phyloP scores from a whole-genome alignment of 2,329 filamentous ascomycete species.

The Xylariaceae sp. region DNA sequence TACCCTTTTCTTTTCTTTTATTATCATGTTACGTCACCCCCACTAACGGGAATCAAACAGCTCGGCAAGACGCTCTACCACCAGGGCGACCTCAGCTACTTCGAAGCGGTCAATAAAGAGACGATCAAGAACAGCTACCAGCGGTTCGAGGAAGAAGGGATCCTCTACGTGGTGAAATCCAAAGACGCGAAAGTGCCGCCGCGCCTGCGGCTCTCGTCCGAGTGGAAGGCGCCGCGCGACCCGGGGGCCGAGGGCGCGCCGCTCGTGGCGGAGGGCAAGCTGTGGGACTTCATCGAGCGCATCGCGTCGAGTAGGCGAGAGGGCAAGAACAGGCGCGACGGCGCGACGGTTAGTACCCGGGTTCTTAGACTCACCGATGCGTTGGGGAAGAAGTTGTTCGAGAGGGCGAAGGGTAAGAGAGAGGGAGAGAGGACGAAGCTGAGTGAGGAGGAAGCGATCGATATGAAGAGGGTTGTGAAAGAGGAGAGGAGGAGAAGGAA shows the following conservation, averaged over 20 bases:
- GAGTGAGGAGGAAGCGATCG: constrained; percentile 45
- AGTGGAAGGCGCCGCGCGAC: constrained; percentile 70
- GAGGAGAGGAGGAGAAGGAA: constrained; percentile 44
- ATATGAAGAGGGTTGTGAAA: constrained; percentile 38
- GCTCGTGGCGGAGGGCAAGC: constrained; percentile 63
- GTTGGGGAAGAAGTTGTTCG: constrained; percentile 66
- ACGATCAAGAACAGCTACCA: constrained; percentile 90
- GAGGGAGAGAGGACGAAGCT: constrained; percentile 38
- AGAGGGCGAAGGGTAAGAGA: constrained; percentile 39
- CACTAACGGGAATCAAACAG: constrained; percentile 35
- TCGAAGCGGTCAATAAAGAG: constrained; percentile 97
- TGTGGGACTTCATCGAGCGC: constrained; percentile 89
- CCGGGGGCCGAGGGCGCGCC: constrained; percentile 49
- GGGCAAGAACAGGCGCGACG: constrained; percentile 94
- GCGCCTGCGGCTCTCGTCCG: constrained; percentile 62
- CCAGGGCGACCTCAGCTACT: constrained; percentile 94
- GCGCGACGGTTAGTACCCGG: constrained; percentile 76
- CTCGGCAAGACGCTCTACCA: constrained; percentile 96
- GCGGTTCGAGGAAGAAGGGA: constrained; percentile 85
- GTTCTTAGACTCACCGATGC: constrained; percentile 73
- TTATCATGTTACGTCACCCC: too few species aligned
- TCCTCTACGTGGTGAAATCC: constrained; percentile 67
- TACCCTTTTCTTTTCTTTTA: too few species aligned
- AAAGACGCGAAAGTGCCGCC: constrained; percentile 58
- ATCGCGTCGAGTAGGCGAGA: constrained; percentile 80